A percentile compares a stretch with the other conserved stretches of the same genome.
Conservation (phyloP, 2,329 filamentous ascomycete genomes). For the Coniochaeta pulveracea region DNA sequence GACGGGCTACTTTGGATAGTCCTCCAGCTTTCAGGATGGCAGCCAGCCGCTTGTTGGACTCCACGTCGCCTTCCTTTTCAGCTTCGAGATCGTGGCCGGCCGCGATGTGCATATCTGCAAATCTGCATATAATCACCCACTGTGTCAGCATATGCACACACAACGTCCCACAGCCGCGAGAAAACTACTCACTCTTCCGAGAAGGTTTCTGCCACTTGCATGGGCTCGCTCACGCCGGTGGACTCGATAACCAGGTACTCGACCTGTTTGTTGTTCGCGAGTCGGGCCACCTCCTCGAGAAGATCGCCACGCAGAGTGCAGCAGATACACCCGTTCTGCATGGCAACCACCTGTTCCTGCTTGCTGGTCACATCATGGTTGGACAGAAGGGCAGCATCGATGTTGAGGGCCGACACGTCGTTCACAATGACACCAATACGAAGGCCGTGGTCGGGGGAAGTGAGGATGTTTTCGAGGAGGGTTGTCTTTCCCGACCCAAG, state of each 20-base stretch:
- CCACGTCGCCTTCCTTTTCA: conserved; percentile 13
- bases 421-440: conserved; percentile 5
- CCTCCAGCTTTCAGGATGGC: conserved; percentile 38
- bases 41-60: conserved; percentile 13
- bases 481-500: conserved; percentile 5
- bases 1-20: conserved; percentile 50
- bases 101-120: conserved; percentile 16
- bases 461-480: conserved; percentile 5
- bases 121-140: conserved; percentile 13
- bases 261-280: conserved; percentile 50
- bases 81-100: conserved; percentile 17
- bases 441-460: conserved; percentile 3
- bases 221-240: conserved; percentile 60
- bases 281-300: conserved; percentile 54
- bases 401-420: conserved; percentile 32
- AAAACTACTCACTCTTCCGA: neutral
- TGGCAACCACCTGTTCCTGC: conserved; percentile 53
- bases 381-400: conserved; percentile 51
- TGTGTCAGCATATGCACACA: too few relatives aligned
- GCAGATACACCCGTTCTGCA: conserved; percentile 68
- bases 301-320: conserved; percentile 63
- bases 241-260: conserved; percentile 66
- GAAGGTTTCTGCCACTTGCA: conserved; percentile 66
- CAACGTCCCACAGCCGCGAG: neutral
- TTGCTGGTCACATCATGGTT: conserved; percentile 44